These are phyloP conservation scores for Picea glauca DNA, from an alignment of 75 land plant genomes.

Conservation along the genomic window DNA sequence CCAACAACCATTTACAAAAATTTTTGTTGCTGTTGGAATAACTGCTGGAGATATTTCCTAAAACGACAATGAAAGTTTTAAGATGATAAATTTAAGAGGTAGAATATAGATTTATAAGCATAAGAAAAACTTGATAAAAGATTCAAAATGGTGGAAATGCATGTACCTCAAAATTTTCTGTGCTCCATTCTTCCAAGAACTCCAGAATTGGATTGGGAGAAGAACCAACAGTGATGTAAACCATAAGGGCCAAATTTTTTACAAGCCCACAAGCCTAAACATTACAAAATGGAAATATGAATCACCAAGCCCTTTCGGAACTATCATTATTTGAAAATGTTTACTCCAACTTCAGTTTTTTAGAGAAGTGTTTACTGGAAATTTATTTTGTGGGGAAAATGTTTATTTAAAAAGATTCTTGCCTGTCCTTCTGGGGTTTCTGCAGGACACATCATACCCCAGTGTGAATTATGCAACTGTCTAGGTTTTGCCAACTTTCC, in stretches of 20 bases:
- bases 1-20: slow-evolving; percentile 99
- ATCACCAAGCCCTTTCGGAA: neutral
- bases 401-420: neutral
- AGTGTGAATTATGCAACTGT: slow-evolving; percentile 97
- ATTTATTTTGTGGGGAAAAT: too few species aligned
- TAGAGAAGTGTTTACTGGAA: too few species aligned
- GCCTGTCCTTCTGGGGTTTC: slow-evolving; percentile 99
- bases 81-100: neutral
- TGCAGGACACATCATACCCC: slow-evolving; percentile 99
- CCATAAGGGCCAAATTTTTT: slow-evolving; percentile 98
- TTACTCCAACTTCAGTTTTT: too few species aligned
- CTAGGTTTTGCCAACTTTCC: slow-evolving; percentile 99
- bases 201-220: slow-evolving; percentile 96
- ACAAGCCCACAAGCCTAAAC: slow-evolving; percentile 96
- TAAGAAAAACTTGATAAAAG: neutral
- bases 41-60: slow-evolving; percentile 99
- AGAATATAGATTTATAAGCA: neutral
- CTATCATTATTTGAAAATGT: neutral
- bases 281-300: neutral
- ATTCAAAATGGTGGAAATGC: neutral
- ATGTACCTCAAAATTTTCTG: slow-evolving; percentile 95
- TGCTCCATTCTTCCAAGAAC: slow-evolving; percentile 99
- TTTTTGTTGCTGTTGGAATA: slow-evolving; percentile 95
- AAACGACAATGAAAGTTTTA: neutral
- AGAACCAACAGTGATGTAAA: slow-evolving; percentile 97